Conservation (phyloP, 306 rosid species). For the Castanospermum australe region DNA sequence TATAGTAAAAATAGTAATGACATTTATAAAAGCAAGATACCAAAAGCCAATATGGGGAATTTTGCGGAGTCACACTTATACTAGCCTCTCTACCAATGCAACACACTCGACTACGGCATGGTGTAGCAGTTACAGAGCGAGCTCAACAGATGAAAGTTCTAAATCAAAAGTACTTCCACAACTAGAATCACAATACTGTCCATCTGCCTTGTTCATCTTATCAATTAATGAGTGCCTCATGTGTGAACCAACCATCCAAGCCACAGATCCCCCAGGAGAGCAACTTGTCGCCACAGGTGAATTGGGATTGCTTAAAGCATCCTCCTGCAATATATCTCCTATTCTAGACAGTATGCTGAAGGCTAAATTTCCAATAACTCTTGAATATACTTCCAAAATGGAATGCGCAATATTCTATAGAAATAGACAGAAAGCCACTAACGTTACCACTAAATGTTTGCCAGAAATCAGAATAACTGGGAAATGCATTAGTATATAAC, state of each 20-base stretch:
- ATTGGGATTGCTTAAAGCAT: constrained; percentile 58
- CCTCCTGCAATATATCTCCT: constrained; percentile 71
- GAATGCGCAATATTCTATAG: constrained; percentile 73
- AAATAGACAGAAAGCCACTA: constrained; percentile 2
- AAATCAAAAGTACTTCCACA: constrained; percentile 33
- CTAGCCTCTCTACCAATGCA: constrained; percentile 66
- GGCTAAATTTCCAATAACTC: constrained; percentile 79
- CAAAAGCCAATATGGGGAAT: constrained; percentile 36
- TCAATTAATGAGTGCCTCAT: constrained; percentile 42
- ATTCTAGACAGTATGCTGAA: constrained; percentile 78
- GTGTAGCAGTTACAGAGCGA: constrained; percentile 47
- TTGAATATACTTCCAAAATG: constrained; percentile 79
- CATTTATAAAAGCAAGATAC: constrained; percentile 32
- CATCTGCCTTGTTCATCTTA: constrained; percentile 38
- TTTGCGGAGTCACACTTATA: constrained; percentile 43
- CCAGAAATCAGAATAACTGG: not conserved
- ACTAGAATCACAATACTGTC: constrained; percentile 29
- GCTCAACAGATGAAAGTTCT: constrained; percentile 34
- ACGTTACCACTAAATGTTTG: not conserved
- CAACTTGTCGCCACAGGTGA: constrained; percentile 35
- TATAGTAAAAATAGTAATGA: not conserved
- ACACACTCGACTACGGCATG: constrained; percentile 55
- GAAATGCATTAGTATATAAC: constrained; percentile 13
- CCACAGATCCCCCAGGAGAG: constrained; percentile 40
- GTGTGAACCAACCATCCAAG: constrained; percentile 37